phyloP scores from a whole-genome alignment of 192 early-diverging fungal species.

The Dimargaris xerosporica region DNA sequence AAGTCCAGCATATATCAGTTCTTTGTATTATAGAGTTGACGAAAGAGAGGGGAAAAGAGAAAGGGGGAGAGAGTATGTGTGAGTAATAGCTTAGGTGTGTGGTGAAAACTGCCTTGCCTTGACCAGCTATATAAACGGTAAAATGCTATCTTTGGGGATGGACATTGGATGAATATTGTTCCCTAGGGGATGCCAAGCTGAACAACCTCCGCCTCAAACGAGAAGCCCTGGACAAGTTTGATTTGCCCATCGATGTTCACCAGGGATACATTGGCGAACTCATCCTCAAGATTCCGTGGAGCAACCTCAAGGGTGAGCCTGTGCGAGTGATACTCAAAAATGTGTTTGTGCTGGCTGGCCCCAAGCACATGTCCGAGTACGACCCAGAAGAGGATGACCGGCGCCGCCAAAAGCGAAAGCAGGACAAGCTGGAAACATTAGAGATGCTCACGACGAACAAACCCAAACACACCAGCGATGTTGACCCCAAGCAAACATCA shows the following conservation, averaged over 20 bases:
- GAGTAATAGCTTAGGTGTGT: no score
- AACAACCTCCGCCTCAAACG: constrained; percentile 75
- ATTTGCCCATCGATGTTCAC: constrained; percentile 83
- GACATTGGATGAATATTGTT: no score
- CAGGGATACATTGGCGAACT: constrained; percentile 89
- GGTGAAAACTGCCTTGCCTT: no score
- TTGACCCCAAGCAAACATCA: constrained; percentile 58
- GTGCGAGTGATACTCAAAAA: constrained; percentile 79
- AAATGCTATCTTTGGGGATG: no score
- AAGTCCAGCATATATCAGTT: no score
- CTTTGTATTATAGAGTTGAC: no score
- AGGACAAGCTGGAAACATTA: constrained; percentile 62
- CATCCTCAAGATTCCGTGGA: constrained; percentile 91
- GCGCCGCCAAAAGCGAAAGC: constrained; percentile 61
- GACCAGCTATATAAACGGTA: no score
- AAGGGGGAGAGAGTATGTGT: no score
- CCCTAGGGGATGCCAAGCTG: constrained; percentile 83
- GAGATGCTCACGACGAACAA: constrained; percentile 39
- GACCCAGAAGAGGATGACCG: constrained; percentile 68
- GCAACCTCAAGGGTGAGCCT: constrained; percentile 86
- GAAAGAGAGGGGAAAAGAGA: no score
- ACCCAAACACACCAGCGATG: constrained; percentile 19
- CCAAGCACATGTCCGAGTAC: constrained; percentile 62
- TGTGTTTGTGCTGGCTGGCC: constrained; percentile 74
- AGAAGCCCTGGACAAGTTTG: constrained; percentile 87